phyloP scores from a whole-genome alignment of 805 yeast species.

The Debaryomyces tyrocola region DNA sequence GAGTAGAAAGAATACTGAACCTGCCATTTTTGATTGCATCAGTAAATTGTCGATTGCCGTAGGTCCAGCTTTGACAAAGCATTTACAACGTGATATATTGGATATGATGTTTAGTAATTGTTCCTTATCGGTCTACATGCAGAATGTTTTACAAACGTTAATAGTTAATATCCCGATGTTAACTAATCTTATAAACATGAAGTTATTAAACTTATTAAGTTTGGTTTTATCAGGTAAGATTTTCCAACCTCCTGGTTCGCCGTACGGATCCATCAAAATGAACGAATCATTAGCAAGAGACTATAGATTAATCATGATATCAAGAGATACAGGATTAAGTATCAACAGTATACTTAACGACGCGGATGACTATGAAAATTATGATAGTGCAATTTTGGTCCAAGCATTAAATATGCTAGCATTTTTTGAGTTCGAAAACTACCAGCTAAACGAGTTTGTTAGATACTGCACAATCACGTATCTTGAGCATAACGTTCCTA shows the following conservation, averaged over 20 bases:
- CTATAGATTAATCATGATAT: constrained; percentile 71
- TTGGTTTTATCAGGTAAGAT: constrained; percentile 76
- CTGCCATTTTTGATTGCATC: constrained; percentile 84
- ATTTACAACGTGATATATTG: constrained; percentile 76
- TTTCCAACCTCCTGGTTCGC: constrained; percentile 85
- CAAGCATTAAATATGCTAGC: constrained; percentile 80
- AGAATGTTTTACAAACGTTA: constrained; percentile 67
- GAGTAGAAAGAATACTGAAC: constrained; percentile 69
- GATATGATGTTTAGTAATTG: constrained; percentile 74
- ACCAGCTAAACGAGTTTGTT: constrained; percentile 83
- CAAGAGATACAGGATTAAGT: constrained; percentile 61
- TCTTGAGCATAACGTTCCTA: constrained; percentile 75
- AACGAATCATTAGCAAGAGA: constrained; percentile 68
- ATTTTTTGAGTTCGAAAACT: constrained; percentile 70
- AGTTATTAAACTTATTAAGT: constrained; percentile 69
- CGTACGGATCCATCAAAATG: constrained; percentile 60
- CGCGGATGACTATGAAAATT: constrained; percentile 30
- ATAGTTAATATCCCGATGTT: constrained; percentile 77
- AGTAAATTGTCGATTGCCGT: constrained; percentile 85
- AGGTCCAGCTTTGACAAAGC: constrained; percentile 91
- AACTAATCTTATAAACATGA: constrained; percentile 68
- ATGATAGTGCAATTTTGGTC: constrained; percentile 53
- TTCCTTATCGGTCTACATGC: constrained; percentile 80
- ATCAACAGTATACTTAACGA: constrained; percentile 32
- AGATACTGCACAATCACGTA: constrained; percentile 81